Evolutionary conservation across 129 eudicot species (phyloP).

Genomic region (Centrapalus pauciflorus): DNA sequence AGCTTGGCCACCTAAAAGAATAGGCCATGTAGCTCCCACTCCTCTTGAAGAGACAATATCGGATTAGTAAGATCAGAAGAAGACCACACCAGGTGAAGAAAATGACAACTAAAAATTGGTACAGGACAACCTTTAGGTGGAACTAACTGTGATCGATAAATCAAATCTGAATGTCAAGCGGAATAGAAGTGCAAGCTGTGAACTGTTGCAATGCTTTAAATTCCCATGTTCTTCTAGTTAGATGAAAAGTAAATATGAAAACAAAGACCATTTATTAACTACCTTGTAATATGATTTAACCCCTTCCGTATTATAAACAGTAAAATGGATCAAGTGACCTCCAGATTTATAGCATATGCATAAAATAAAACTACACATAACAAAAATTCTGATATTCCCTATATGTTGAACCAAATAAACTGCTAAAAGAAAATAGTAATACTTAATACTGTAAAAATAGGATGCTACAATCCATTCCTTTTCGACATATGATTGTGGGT

Average conservation of each 20-base stretch:
- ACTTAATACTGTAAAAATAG: background rate
- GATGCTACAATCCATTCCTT: too few species aligned
- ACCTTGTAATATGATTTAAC: background rate
- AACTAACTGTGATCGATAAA: background rate
- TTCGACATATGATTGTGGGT: too few species aligned
- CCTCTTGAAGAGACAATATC: conserved; percentile 39
- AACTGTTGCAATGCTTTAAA: background rate
- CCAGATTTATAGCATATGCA: background rate
- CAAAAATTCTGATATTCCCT: background rate
- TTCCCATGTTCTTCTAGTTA: background rate
- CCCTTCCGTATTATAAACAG: background rate
- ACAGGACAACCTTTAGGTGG: background rate
- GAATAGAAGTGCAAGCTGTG: background rate
- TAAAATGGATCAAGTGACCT: conserved; percentile 2
- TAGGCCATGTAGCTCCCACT: conserved; percentile 82
- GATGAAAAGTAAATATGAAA: background rate
- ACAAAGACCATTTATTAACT: background rate
- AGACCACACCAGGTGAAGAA: background rate
- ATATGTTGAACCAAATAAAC: background rate
- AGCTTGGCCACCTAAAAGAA: conserved; percentile 83
- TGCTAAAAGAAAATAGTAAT: background rate
- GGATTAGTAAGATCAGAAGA: conserved; percentile 20
- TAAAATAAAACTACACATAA: background rate
- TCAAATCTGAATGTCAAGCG: background rate
- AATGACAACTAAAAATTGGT: background rate